phyloP scores from a whole-genome alignment of 257 asterid species.

The Solanum rostratum region DNA sequence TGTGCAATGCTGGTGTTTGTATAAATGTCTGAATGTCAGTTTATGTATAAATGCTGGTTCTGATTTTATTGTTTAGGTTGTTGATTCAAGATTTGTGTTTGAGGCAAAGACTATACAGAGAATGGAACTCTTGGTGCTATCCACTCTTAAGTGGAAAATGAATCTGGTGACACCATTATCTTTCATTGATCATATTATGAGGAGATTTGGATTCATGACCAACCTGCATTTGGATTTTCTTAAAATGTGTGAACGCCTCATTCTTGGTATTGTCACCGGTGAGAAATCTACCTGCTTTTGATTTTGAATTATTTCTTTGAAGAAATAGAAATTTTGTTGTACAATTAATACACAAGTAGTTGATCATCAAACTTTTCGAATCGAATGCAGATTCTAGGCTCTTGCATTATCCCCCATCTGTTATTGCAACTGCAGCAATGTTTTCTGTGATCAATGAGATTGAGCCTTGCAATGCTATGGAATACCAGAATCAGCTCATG shows the following conservation, averaged over 20 bases:
- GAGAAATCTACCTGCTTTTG: conserved; percentile 11
- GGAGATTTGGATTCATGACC: conserved; percentile 51
- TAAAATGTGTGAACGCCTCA: conserved; percentile 42
- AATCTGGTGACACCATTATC: conserved; percentile 77
- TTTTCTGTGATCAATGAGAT: conserved; percentile 17
- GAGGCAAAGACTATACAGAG: conserved; percentile 86
- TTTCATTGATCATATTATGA: conserved; percentile 66
- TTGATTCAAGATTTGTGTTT: conserved; percentile 51
- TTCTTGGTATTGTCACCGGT: conserved; percentile 61
- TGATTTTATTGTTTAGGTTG: conserved; percentile 36
- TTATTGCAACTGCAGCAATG: conserved; percentile 35
- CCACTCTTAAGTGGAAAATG: conserved; percentile 77
- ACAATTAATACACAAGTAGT: background rate
- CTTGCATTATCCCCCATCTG: conserved; percentile 35
- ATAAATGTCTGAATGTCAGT: conserved; percentile 13
- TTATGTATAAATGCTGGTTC: conserved; percentile 6
- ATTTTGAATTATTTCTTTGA: background rate
- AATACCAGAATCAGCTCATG: conserved; percentile 19
- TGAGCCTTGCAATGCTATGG: conserved; percentile 15
- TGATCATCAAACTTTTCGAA: background rate
- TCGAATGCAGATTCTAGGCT: conserved; percentile 55
- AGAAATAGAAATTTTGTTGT: background rate
- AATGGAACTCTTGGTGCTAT: conserved; percentile 76
- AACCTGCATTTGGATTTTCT: conserved; percentile 54
- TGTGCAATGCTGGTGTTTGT: conserved; percentile 21